Evolutionary conservation across 768 basidiomycete genomes (phyloP).

Genomic region (Mycena sanguinolenta): DNA sequence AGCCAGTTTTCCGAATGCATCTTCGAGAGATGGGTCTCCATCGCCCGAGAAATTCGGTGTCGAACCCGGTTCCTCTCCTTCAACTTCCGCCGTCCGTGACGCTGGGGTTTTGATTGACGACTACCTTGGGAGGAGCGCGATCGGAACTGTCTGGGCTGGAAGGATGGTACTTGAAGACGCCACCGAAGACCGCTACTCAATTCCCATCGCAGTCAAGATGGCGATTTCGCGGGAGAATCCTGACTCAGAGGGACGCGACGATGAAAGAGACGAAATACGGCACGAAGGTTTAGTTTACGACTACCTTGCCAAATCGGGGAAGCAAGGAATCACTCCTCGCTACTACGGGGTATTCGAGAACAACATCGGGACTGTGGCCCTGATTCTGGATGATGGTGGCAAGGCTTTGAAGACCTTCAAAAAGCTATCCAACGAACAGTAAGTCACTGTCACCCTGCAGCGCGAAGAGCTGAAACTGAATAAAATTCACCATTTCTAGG

Average conservation of each 20-base stretch:
- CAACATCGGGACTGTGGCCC: slow-evolving; percentile 12
- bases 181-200: not conserved
- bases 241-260: not conserved
- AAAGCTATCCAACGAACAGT: not conserved
- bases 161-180: slow-evolving; percentile 24
- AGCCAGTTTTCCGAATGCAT: not conserved
- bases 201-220: slow-evolving; percentile 22
- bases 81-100: not conserved
- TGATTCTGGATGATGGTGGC: slow-evolving; percentile 22
- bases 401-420: slow-evolving; percentile 13
- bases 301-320: slow-evolving; percentile 13
- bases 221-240: slow-evolving; percentile 10
- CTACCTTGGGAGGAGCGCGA: not conserved
- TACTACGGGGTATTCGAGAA: slow-evolving; percentile 25
- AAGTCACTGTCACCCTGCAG: not conserved
- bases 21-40: slow-evolving; percentile 15
- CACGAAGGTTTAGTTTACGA: slow-evolving; percentile 17
- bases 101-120: slow-evolving; percentile 16
- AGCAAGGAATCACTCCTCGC: slow-evolving; percentile 13
- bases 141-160: slow-evolving; percentile 24
- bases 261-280: slow-evolving; percentile 13
- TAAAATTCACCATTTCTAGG: too few relatives aligned
- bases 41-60: slow-evolving; percentile 10
- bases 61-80: not conserved
- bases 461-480: not conserved